Evolutionary conservation across 2,329 filamentous ascomycete species (phyloP).

Genomic region (Meredithiella fracta): DNA sequence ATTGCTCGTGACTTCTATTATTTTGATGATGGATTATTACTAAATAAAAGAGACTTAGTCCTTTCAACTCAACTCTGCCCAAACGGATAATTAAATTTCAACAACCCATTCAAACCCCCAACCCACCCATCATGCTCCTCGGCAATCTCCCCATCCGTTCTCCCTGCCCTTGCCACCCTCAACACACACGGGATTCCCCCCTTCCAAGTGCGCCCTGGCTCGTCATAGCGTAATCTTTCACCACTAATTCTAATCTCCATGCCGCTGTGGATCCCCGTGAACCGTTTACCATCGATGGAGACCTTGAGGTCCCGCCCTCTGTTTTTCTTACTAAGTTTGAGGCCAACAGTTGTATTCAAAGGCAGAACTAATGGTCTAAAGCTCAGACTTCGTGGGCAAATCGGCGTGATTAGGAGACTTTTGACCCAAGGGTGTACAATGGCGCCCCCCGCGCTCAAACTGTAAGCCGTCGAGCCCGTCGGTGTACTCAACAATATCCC

Average conservation of each 20-base stretch:
- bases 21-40: no score
- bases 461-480: conserved; percentile 90
- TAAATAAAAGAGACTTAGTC: no score
- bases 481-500: conserved; percentile 89
- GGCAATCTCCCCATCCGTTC: conserved; percentile 17
- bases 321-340: conserved; percentile 69
- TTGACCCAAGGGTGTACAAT: conserved; percentile 90
- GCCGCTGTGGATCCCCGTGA: conserved; percentile 51
- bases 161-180: conserved; percentile 34
- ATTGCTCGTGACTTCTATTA: neutral
- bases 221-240: conserved; percentile 61
- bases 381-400: conserved; percentile 79
- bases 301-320: conserved; percentile 61
- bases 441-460: conserved; percentile 75
- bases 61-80: conserved; percentile 29
- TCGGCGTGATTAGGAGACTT: conserved; percentile 77
- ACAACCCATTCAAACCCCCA: conserved; percentile 73
- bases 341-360: conserved; percentile 64
- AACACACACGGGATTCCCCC: conserved; percentile 90
- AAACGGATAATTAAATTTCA: conserved; percentile 98
- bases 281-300: conserved; percentile 60
- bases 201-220: conserved; percentile 65
- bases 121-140: conserved; percentile 89
- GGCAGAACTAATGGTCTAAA: conserved; percentile 86
- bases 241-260: conserved; percentile 81